Base-by-base conservation (phyloP, 768 basidiomycete species). In the Boletus pseudo-olivaceus region DNA sequence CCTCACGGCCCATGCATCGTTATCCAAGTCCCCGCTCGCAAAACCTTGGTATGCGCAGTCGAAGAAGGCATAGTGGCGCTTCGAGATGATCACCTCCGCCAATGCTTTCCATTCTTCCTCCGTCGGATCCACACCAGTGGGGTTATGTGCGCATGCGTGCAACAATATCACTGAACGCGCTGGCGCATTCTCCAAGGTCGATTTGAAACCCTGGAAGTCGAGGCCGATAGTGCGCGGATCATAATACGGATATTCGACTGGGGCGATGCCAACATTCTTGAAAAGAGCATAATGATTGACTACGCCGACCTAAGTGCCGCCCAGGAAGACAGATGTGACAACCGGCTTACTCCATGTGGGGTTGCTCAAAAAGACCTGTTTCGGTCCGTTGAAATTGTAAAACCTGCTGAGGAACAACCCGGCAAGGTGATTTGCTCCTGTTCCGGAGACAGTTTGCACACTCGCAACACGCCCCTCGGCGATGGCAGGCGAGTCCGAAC, bases 1-100 rank as follows among this genome's bases (percentile, higher is more conserved):
- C 61, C 93, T 78, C 60, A 98, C 90, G 14, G 95, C 92, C 80
- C 85, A 88, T 7, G 93, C 94, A 67, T 99, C 97, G 62, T 83
- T 82, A 68, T 95, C 87, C 65, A 97, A 76, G 69, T 93, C 85
- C 1, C 95, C 95, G 62, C 90, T 93, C 17, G 94, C 95, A 70
- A 98, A 98, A 17, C 95, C 95, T 73, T 97, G 95, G 74, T 98
- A 98, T 3, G 95, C 95, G 68, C 88, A 89, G 74, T 98, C 95
- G 69, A 98, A 93, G 75, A 96, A 95, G 32, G 87, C 87, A 65
- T 84, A 96, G 69, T 95, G 94, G 14, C 81, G 77, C 72, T 85
- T 88, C 44, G 76, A 72, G 30, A 87, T 67, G 68, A 97, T 82
- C 50, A 85, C 73, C 35, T 87, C 79, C 37, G 89, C 88, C 62